Conservation (phyloP, 2,329 filamentous ascomycete species). For the Cryphonectria radicalis region DNA sequence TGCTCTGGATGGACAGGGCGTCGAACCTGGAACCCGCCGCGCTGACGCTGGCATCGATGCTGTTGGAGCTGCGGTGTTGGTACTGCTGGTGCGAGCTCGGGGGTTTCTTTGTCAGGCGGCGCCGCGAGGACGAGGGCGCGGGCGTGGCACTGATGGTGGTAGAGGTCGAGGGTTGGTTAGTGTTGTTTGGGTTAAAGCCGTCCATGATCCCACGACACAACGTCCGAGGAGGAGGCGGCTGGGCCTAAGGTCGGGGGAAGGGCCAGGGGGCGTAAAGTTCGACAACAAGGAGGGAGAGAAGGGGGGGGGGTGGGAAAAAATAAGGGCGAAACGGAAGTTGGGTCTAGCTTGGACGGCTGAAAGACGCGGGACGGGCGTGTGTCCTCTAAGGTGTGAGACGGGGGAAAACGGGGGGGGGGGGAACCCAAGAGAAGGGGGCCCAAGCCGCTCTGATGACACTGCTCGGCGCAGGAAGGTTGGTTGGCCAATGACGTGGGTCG, state of each 20-base stretch:
- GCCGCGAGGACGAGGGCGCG: conserved; percentile 57
- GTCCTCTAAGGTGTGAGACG: conserved; percentile 8
- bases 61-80: conserved; percentile 53
- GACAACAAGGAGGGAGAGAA: not conserved
- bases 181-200: conserved; percentile 43
- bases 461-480: not conserved
- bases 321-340: conserved; percentile 27
- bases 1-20: conserved; percentile 62
- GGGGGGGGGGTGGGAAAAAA: not conserved
- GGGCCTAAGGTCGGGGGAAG: conserved; percentile 6
- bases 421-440: conserved; percentile 24
- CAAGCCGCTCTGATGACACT: conserved; percentile 23
- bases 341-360: conserved; percentile 28
- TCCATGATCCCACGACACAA: conserved; percentile 49
- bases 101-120: conserved; percentile 67
- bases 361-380: conserved; percentile 25
- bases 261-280: not conserved
- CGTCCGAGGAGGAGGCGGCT: conserved; percentile 25
- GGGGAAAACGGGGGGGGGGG: conserved; percentile 17
- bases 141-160: conserved; percentile 33
- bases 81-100: conserved; percentile 49
- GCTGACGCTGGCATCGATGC: conserved; percentile 46
- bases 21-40: conserved; percentile 50
- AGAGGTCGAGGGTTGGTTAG: conserved; percentile 29
- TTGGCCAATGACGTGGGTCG: conserved; percentile 17